Conservation (phyloP, 2,329 filamentous ascomycete genomes). For the Fusarium dimerum region DNA sequence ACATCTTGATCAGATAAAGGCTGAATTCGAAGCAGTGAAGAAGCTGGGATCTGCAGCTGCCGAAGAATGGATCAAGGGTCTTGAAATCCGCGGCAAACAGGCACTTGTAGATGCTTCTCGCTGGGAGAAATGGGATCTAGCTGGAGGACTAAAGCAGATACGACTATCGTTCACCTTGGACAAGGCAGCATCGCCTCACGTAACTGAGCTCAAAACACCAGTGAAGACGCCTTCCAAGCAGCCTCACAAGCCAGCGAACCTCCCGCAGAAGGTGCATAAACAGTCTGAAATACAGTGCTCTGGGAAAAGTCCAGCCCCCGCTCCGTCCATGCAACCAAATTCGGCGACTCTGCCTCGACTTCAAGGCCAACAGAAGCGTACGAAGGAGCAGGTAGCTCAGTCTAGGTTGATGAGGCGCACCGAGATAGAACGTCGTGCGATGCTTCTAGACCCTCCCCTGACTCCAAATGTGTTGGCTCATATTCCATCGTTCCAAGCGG, state of each 20-base stretch:
- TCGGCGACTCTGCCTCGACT: constrained; percentile 3
- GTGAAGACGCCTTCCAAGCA: constrained; percentile 1
- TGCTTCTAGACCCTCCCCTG: constrained; percentile 66
- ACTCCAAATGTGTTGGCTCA: constrained; percentile 62
- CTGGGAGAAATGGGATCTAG: constrained; percentile 73
- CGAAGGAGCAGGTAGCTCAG: constrained; percentile 62
- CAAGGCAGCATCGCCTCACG: not conserved
- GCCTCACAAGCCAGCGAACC: not conserved
- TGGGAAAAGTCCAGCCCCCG: constrained; percentile 3
- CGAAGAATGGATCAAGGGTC: constrained; percentile 79
- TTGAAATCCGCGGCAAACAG: constrained; percentile 63
- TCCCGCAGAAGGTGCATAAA: not conserved
- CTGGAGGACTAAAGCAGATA: constrained; percentile 44
- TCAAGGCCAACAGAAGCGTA: constrained; percentile 47
- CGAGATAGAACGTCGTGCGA: constrained; percentile 72
- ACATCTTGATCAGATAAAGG: constrained; percentile 63
- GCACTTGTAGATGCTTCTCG: constrained; percentile 62
- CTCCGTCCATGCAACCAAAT: constrained; percentile 6
- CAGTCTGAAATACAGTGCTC: constrained; percentile 2
- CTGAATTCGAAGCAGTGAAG: constrained; percentile 64
- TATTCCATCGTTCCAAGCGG: constrained; percentile 73
- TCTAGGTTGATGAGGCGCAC: constrained; percentile 63
- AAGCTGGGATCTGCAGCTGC: constrained; percentile 66
- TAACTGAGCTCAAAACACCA: not conserved
- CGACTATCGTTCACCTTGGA: constrained; percentile 21